These are phyloP conservation scores for Cotoneaster glaucophyllus DNA, from an alignment of 306 rosid genomes.

Conservation along the genomic window DNA sequence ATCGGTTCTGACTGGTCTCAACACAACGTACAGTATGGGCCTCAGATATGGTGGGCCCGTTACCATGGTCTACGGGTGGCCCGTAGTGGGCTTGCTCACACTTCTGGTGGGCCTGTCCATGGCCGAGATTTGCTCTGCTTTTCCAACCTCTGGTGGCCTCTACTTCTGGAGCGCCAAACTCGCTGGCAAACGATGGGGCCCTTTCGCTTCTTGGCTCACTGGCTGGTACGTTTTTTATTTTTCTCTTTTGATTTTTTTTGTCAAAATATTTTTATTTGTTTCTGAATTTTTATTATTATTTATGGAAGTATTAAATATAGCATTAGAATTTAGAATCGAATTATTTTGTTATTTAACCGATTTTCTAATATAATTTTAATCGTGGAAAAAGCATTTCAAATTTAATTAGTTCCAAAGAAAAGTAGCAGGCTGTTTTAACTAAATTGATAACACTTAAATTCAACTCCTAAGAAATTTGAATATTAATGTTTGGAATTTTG, in stretches of 20 bases:
- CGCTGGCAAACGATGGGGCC: constrained; percentile 20
- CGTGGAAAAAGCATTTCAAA: no score
- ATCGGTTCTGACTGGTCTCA: constrained; percentile 37
- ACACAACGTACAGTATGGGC: constrained; percentile 23
- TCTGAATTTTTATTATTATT: no score
- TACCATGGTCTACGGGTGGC: constrained; percentile 43
- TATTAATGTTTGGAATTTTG: neutral
- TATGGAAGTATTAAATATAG: no score
- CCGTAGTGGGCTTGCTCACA: constrained; percentile 27
- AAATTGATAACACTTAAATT: no score
- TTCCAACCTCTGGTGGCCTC: constrained; percentile 47
- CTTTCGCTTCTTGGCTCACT: constrained; percentile 43
- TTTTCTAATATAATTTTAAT: no score
- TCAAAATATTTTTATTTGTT: no score
- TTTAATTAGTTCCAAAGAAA: no score
- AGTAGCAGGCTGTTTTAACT: no score
- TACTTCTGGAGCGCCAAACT: constrained; percentile 47
- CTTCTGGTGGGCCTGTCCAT: constrained; percentile 30
- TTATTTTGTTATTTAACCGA: no score
- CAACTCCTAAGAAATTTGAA: neutral
- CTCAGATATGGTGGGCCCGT: constrained; percentile 31
- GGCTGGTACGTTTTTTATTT: constrained; percentile 28
- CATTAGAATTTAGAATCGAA: no score
- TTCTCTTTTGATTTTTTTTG: no score
- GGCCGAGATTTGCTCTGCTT: constrained; percentile 50